Conservation (phyloP, 2,329 filamentous ascomycete species). For the Chaetomiaceae sp. region DNA sequence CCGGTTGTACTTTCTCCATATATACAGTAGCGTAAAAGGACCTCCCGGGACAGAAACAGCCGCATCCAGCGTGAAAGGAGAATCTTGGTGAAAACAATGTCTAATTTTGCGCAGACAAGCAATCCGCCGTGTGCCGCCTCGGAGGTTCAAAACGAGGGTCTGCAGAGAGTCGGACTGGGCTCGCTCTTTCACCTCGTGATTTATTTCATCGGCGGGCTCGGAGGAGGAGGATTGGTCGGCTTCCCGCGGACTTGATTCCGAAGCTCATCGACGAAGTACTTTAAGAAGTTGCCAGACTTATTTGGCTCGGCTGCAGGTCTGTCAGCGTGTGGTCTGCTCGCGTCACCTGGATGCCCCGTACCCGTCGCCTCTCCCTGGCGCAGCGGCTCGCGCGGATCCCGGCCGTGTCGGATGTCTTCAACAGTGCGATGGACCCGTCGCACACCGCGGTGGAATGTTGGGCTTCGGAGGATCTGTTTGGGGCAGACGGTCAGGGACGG, state of each 20-base stretch:
- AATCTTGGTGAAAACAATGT: no score
- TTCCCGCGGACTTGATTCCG: constrained; percentile 47
- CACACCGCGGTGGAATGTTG: constrained; percentile 49
- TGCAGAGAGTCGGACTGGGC: no score
- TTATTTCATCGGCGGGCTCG: no score
- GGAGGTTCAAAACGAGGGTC: no score
- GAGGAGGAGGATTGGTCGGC: constrained; percentile 35
- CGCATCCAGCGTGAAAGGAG: no score
- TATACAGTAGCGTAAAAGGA: no score
- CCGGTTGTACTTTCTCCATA: no score
- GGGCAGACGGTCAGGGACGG: background rate
- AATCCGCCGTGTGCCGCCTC: no score
- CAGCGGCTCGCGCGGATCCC: constrained; percentile 48
- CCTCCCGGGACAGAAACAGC: no score
- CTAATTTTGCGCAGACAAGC: no score
- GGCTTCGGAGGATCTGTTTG: constrained; percentile 41
- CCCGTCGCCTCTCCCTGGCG: constrained; percentile 50
- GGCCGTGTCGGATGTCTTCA: constrained; percentile 46
- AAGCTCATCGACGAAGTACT: constrained; percentile 48
- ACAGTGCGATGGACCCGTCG: constrained; percentile 49
- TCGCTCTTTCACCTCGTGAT: no score
- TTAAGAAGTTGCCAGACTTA: constrained; percentile 36
- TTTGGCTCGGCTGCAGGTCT: constrained; percentile 33
- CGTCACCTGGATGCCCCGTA: constrained; percentile 19
- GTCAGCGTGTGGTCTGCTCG: background rate